Base-by-base conservation (phyloP, 108 stramenopile species). In the Cylindrotheca closterium region DNA sequence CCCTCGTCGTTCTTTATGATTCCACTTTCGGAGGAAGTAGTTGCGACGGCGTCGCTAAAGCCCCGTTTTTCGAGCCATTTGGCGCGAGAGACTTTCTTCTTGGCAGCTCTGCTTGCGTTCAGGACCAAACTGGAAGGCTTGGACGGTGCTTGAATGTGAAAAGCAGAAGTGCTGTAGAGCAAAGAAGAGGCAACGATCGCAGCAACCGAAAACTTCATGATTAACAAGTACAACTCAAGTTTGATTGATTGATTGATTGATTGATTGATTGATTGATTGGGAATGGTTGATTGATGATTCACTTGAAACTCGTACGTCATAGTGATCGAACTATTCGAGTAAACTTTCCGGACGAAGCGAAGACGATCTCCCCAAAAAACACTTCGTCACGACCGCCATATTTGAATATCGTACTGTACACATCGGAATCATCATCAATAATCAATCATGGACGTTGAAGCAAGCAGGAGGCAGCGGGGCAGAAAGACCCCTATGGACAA, bases 21-120 rank as follows among this genome's bases (percentile, higher is more conserved):
- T 31, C 90, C 90, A 37, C 79, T 58, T 0, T 46, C 73, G 21
- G 68, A 29, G 33, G 68, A 62, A 25, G 29, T 60, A 15, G 34
- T 66, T 10, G 73, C 65, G 17, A 65, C 71, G 23, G 21, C 63
- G 18, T 58, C 70, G 42, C 68, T 59, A 12, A 55, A 29, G 19
- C 91, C 91, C 8, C 88, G 81, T 21, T 67, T 50, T 63, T 83
- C 91, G 42, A 83, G 77, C 91, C 91, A 92, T 42, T 78, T 73
- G 51, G 70, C 65, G 18, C 87, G 78, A 28, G 80, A 79, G 2
- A 75, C 85, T 28, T 78, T 76, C 66, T 92, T 89, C 25, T 73
- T 58, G 24, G 67, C 82, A 59, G 69, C 70, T 42, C 79, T 67
- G 56, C 83, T 85, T 10, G 84, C 87, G 2, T 75, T 26, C 25